Evolutionary conservation across 306 rosid genomes (phyloP).

Genomic region (Luffa aegyptiaca): DNA sequence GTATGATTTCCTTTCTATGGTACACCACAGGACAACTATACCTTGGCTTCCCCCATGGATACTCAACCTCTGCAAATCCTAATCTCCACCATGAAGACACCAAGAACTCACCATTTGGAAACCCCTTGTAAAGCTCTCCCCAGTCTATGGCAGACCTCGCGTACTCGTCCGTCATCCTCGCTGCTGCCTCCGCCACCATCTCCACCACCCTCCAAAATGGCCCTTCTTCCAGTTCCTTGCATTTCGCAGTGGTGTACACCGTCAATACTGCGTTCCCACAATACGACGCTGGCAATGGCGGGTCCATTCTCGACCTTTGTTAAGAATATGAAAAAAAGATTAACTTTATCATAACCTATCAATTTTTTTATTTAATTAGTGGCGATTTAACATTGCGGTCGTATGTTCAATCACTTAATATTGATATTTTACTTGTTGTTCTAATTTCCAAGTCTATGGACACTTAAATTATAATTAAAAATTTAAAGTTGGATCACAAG

Average conservation of each 20-base stretch:
- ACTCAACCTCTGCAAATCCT: slow-evolving; percentile 61
- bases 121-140: slow-evolving; percentile 56
- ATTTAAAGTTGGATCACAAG: no score
- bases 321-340: background rate
- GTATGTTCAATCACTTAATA: background rate
- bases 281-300: slow-evolving; percentile 30
- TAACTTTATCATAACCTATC: background rate
- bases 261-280: slow-evolving; percentile 46
- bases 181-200: slow-evolving; percentile 46
- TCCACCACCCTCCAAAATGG: slow-evolving; percentile 37
- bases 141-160: slow-evolving; percentile 55
- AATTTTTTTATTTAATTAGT: no score
- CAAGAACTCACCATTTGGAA: slow-evolving; percentile 61
- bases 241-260: slow-evolving; percentile 25
- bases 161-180: slow-evolving; percentile 50
- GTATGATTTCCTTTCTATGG: slow-evolving; percentile 49
- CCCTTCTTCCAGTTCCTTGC: slow-evolving; percentile 28
- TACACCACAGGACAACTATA: slow-evolving; percentile 57
- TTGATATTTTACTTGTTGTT: background rate
- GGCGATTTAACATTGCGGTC: background rate
- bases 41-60: slow-evolving; percentile 78
- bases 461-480: no score
- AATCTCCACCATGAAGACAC: slow-evolving; percentile 79
- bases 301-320: slow-evolving; percentile 19
- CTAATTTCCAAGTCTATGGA: no score